phyloP scores from a whole-genome alignment of 2,329 filamentous ascomycete genomes.

The Colletotrichum sp. region DNA sequence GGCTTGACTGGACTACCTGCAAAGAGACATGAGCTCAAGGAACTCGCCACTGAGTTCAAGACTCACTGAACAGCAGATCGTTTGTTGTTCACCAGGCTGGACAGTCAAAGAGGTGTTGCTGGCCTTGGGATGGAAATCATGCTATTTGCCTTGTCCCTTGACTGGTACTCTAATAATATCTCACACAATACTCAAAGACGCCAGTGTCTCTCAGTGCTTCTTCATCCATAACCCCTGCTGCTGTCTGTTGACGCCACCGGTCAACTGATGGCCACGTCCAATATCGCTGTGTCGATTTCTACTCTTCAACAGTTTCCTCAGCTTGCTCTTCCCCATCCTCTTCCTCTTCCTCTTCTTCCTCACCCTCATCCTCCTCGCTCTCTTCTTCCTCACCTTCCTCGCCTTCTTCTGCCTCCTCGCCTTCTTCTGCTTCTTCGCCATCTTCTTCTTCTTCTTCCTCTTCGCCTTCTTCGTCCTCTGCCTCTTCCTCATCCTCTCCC shows the following conservation, averaged over 20 bases:
- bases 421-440: constrained; percentile 21
- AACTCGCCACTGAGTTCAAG: background rate
- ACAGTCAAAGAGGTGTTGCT: background rate
- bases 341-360: background rate
- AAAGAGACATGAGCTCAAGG: background rate
- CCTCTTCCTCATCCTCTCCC: constrained; percentile 19
- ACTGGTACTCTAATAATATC: background rate
- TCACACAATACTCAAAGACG: background rate
- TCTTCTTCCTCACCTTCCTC: constrained; percentile 16
- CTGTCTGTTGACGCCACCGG: background rate
- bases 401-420: background rate
- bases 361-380: constrained; percentile 28
- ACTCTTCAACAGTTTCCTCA: background rate
- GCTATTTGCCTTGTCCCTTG: background rate
- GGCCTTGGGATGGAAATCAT: background rate
- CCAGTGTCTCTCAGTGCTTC: background rate
- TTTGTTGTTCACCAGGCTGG: background rate
- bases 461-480: constrained; percentile 9
- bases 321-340: background rate
- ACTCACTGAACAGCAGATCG: background rate
- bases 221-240: background rate
- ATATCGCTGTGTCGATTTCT: background rate
- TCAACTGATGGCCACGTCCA: background rate
- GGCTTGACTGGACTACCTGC: background rate
- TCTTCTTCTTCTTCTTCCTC: constrained; percentile 1